Evolutionary conservation across 1,139 yeast species (phyloP).

Genomic region (Protomyces gravidus): DNA sequence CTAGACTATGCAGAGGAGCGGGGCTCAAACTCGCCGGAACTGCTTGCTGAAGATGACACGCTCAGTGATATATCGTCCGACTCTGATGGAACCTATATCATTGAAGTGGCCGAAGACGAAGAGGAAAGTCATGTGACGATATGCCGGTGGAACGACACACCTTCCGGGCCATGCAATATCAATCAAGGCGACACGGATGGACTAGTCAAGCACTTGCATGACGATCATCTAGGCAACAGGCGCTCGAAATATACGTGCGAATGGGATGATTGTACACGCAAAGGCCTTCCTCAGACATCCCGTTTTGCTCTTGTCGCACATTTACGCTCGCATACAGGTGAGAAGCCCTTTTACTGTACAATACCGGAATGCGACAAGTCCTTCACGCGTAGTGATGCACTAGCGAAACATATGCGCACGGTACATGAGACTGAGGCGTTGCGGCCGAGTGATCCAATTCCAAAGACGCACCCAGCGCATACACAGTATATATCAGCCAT

Average conservation of each 20-base stretch:
- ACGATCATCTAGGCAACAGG: conserved; percentile 43
- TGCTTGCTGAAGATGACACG: neutral
- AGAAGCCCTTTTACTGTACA: conserved; percentile 62
- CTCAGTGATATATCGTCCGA: neutral
- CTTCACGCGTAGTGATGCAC: conserved; percentile 58
- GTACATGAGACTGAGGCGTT: conserved; percentile 51
- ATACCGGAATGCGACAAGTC: conserved; percentile 65
- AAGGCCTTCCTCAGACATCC: conserved; percentile 55
- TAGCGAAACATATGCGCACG: conserved; percentile 60
- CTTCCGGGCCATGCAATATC: neutral
- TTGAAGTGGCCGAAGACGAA: conserved; percentile 8
- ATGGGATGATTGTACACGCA: conserved; percentile 59
- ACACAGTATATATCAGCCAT: conserved; percentile 29
- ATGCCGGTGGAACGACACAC: conserved; percentile 20
- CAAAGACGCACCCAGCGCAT: conserved; percentile 30
- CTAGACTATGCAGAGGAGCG: neutral
- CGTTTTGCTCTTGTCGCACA: conserved; percentile 60
- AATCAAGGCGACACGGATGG: conserved; percentile 11
- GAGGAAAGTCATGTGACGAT: conserved; percentile 23
- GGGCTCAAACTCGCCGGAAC: neutral
- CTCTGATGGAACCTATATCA: conserved; percentile 1
- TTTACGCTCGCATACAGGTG: conserved; percentile 63
- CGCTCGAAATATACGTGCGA: conserved; percentile 53
- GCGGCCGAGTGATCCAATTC: conserved; percentile 31
- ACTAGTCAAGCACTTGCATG: conserved; percentile 21